These are phyloP conservation scores for Erysimum cheiri DNA, from an alignment of 441 rosid species.

Conservation along the genomic window DNA sequence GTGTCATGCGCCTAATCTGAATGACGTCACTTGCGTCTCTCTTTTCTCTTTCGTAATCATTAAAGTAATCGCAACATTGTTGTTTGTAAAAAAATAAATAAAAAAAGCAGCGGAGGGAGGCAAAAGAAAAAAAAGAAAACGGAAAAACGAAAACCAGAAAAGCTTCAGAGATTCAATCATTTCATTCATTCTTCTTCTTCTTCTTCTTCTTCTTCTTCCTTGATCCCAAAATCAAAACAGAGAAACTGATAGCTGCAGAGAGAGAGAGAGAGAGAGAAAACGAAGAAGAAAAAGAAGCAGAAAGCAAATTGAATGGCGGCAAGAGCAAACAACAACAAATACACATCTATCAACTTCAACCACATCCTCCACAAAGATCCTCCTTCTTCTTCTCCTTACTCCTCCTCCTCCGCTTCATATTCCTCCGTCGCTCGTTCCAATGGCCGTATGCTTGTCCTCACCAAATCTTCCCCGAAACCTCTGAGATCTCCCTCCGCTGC, in stretches of 20 bases:
- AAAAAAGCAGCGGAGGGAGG: slow-evolving; percentile 16
- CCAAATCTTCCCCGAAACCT: slow-evolving; percentile 65
- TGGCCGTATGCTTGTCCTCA: slow-evolving; percentile 91
- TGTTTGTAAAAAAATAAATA: too few relatives aligned
- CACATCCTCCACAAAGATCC: slow-evolving; percentile 64
- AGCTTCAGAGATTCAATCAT: background rate
- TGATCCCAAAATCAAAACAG: slow-evolving; percentile 1
- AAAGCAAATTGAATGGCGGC: slow-evolving; percentile 83
- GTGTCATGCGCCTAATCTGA: slow-evolving; percentile 27
- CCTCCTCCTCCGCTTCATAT: slow-evolving; percentile 42
- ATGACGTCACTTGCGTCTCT: slow-evolving; percentile 38
- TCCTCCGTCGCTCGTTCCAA: slow-evolving; percentile 55
- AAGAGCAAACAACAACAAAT: slow-evolving; percentile 69
- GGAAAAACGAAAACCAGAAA: slow-evolving; percentile 11
- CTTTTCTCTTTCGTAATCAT: slow-evolving; percentile 35
- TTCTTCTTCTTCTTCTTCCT: slow-evolving; percentile 22
- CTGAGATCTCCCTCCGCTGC: slow-evolving; percentile 21
- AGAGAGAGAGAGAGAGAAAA: background rate
- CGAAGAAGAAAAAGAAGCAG: slow-evolving; percentile 13
- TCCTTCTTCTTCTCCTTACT: slow-evolving; percentile 39
- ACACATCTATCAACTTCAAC: slow-evolving; percentile 72
- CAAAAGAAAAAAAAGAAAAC: background rate
- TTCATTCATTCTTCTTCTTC: background rate
- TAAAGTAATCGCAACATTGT: background rate
- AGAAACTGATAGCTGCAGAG: background rate